Base-by-base conservation (phyloP, 495 filamentous ascomycete genomes). In the Xylaria sp. region DNA sequence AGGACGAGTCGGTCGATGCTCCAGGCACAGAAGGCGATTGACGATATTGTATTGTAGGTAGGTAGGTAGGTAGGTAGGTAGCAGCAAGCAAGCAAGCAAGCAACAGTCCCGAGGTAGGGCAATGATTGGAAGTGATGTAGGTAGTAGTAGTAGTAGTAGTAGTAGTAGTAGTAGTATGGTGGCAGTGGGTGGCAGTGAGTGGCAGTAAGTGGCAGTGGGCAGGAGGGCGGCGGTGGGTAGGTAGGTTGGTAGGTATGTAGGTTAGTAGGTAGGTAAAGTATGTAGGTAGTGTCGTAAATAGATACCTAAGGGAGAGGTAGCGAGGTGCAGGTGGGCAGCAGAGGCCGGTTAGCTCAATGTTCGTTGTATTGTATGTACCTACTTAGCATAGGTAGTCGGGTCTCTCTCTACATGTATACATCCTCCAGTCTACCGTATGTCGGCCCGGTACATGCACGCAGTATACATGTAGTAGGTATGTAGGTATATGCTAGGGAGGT, bases 1-100 rank as follows among this genome's bases (percentile, higher is more conserved):
- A 48, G 29, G 46, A 11, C 64, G 48, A 55, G 33, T 67, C 64
- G 55, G 48, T 15, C 57, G 57, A 59, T 12, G 48, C 14, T 67
- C 35, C n/a, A 55, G 33, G 64, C 33, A 55, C 37, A 55, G 48
- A 35, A 26, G 41, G 37, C 41, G 19, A 64, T 67, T 55, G 64
- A 67, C 43, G 64, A 55, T 48, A 41, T 35, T 53, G 64, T 26
- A 55, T n/a, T n/a, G n/a, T n/a, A n/a, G n/a, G n/a, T n/a, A n/a
- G 64, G 43, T 55, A 55, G 31, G 4, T n/a, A 24, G 43, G 21
- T 19, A 40, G 17, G 43, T 53, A 37, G 61, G 26, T 58, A 58
- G 53, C 7, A 33, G n/a, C n/a, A n/a, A n/a, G n/a, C n/a, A n/a
- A n/a, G n/a, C n/a, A n/a, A n/a, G n/a, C n/a, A n/a, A n/a, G n/a